Evolutionary conservation across 192 early-diverging fungal species (phyloP), one percentile per base, ranked within the genome.

Genomic region (Linnemannia zychae): DNA sequence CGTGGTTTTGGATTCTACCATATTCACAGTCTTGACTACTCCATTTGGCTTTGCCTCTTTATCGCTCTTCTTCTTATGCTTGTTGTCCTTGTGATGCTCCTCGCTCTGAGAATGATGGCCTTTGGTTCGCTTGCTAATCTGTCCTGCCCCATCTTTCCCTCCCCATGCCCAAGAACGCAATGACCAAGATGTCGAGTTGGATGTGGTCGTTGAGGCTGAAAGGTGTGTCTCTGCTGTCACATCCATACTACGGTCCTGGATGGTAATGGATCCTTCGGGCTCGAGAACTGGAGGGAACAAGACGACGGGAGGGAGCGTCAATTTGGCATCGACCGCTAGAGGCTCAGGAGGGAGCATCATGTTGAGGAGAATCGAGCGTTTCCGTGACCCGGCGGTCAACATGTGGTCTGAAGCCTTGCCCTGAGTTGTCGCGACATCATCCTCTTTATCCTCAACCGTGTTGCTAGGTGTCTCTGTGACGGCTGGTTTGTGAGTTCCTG

Each of bases 321-420:
- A 4, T 7, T 47, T 63, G 1, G 82, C 53, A 66, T 75, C 82
- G 34, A 79, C 82, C 1, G 82, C 67, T 0, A 53, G 76, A 44
- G 76, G 66, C 20, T 84, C 82, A 1, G 82, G 82, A 20, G 82
- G 82, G 20, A 84, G 49, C 68, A 84, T 75, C 76, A 84, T 78
- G 47, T 79, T 79, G 52, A 84, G 37, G 0, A 84, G 77, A 15
- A 84, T 84, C 17, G 82, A 84, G 3, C 82, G 73, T 75, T 84
- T 84, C 57, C 82, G 57, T 16, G 81, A 71, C 4, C 72, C 73
- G 20, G 72, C 47, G 28, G 71, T 80, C 33, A 73, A 16, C 37
- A 37, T 77, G n/a, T 72, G 31, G 37, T 74, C 69, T 5, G 80
- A 77, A 11, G 75, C 76, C 24, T 81, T 71, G 28, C 28, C 53